phyloP scores from a whole-genome alignment of 2,329 filamentous ascomycete species.

The Fonsecaea monophora region DNA sequence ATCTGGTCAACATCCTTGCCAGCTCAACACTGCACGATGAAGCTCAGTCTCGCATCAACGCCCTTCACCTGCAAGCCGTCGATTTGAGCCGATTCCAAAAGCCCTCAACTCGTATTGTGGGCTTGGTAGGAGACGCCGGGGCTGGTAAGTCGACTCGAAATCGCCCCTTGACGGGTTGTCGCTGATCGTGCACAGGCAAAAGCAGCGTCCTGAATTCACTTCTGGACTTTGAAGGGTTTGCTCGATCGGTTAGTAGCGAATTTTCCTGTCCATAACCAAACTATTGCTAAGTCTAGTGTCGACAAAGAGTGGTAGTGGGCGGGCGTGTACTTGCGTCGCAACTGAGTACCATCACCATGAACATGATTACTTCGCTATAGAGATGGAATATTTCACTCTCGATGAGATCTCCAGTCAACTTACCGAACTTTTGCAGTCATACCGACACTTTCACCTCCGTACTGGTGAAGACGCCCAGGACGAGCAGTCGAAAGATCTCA shows the following conservation, averaged over 20 bases:
- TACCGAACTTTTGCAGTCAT: slow-evolving; percentile 20
- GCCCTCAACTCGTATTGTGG: slow-evolving; percentile 15
- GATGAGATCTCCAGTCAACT: slow-evolving; percentile 17
- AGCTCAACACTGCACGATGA: slow-evolving; percentile 19
- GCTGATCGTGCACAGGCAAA: slow-evolving; percentile 14
- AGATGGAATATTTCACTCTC: slow-evolving; percentile 23
- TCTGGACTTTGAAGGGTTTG: slow-evolving; percentile 12
- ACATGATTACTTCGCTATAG: slow-evolving; percentile 13
- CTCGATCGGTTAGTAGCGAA: slow-evolving; percentile 15
- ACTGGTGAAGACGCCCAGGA: not conserved
- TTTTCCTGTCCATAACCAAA: not conserved
- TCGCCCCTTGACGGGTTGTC: not conserved
- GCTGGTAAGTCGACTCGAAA: slow-evolving; percentile 12
- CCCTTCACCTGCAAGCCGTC: slow-evolving; percentile 14
- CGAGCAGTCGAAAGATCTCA: slow-evolving; percentile 1
- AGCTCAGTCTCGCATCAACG: slow-evolving; percentile 1
- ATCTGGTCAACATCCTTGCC: slow-evolving; percentile 12
- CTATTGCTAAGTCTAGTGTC: slow-evolving; percentile 6
- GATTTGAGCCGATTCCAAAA: slow-evolving; percentile 13
- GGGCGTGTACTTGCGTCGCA: slow-evolving; percentile 19
- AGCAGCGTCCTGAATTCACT: slow-evolving; percentile 19
- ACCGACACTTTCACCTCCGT: slow-evolving; percentile 16
- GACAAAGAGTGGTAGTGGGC: slow-evolving; percentile 15
- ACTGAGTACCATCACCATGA: slow-evolving; percentile 25
- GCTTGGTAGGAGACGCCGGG: slow-evolving; percentile 14